Conservation (phyloP, 768 basidiomycete genomes). For the Trametes punicea region DNA sequence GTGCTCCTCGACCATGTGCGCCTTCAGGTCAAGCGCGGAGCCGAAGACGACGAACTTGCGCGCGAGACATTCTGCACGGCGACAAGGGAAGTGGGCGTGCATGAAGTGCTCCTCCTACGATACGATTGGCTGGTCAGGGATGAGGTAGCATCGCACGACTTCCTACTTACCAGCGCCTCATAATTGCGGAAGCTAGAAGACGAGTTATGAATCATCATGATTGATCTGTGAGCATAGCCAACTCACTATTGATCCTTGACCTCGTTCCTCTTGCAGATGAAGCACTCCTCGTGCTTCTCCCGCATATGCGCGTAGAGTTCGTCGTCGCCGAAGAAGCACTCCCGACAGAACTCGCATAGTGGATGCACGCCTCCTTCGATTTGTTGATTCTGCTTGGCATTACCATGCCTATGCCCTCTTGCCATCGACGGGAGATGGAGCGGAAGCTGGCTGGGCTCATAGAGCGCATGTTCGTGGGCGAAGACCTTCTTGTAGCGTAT, state of each 20-base stretch:
- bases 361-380: constrained; percentile 75
- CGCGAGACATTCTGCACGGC: constrained; percentile 65
- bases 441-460: constrained; percentile 59
- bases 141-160: background rate
- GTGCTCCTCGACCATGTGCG: constrained; percentile 85
- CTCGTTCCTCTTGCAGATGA: constrained; percentile 84
- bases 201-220: background rate
- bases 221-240: background rate
- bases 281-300: constrained; percentile 93
- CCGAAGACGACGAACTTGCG: constrained; percentile 96
- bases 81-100: constrained; percentile 74
- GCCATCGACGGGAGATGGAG: constrained; percentile 74
- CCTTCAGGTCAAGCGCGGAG: constrained; percentile 82
- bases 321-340: constrained; percentile 91
- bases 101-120: constrained; percentile 72
- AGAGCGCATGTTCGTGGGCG: constrained; percentile 89
- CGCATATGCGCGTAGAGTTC: constrained; percentile 94
- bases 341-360: constrained; percentile 84
- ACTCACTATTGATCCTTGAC: constrained; percentile 83
- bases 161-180: constrained; percentile 57
- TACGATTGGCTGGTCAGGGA: background rate
- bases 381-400: constrained; percentile 42
- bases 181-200: constrained; percentile 71
- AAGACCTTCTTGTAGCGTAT: constrained; percentile 91
- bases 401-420: constrained; percentile 8